A percentile compares a stretch with the other conserved stretches of the same genome.
Evolutionary conservation across 306 rosid genomes (phyloP).

Genomic region (Rosa lucieae): DNA sequence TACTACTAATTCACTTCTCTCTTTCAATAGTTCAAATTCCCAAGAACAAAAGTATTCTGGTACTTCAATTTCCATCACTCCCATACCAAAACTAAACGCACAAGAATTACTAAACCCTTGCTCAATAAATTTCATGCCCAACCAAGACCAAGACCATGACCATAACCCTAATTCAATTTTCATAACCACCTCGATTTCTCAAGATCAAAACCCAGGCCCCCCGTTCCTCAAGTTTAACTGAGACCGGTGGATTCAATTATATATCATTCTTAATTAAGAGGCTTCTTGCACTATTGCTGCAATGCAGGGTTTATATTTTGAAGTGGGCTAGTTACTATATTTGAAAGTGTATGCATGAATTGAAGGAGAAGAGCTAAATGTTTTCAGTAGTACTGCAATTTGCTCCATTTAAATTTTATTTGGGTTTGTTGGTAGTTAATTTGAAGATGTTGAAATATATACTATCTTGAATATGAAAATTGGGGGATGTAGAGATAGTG

Average conservation of each 20-base stretch:
- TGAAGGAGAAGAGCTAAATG: background rate
- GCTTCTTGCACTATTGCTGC: background rate
- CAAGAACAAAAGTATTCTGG: background rate
- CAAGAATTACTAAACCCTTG: background rate
- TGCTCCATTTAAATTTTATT: background rate
- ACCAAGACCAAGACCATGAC: background rate
- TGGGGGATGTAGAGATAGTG: background rate
- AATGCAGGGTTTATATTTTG: background rate
- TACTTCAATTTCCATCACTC: background rate
- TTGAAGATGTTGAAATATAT: background rate
- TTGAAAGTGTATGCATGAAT: background rate
- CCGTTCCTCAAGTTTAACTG: background rate
- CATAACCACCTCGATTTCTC: slow-evolving; percentile 11
- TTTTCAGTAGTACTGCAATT: slow-evolving; percentile 3
- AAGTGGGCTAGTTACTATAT: background rate
- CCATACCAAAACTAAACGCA: background rate
- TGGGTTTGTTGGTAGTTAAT: background rate
- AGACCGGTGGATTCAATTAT: background rate
- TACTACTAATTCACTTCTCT: background rate
- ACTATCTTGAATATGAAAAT: background rate
- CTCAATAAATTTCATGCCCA: background rate
- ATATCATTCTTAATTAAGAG: background rate
- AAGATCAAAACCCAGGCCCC: slow-evolving; percentile 11
- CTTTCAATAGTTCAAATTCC: background rate
- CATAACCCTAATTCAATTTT: slow-evolving; percentile 18